Evolutionary conservation across 176 grass and related monocot species (phyloP), one percentile per base, ranked within the genome.

Genomic region (Phragmites australis): DNA sequence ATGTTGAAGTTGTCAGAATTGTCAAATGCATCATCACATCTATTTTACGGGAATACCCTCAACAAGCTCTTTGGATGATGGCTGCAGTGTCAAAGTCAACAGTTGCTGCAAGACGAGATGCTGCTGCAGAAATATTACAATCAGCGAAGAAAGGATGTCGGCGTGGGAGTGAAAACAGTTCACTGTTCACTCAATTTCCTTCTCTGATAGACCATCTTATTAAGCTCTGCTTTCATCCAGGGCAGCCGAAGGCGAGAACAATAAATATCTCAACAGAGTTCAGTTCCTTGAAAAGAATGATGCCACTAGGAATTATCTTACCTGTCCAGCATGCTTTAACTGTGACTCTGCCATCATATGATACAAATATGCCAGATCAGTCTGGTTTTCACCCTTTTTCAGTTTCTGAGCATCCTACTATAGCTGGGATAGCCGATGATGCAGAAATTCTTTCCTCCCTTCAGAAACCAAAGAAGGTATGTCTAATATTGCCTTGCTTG

Each of bases 31-130:
- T 94, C 57, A 82, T 98, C 74, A 94, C 61, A 26, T 86, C 81
- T 54, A 76, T 98, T 87, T 81, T 98, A 81, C 90, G 83, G 67
- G 88, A 88, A 58, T 98, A 94, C 66, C 92, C 96, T 83, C 96
- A 98, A 68, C 96, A 98, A 74, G 92, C 86, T 74, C 92, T 94
- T 59, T 98, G 96, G 96, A 98, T 94, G 96, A 98, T 98, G 96
- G 96, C 96, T 68, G 96, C 92, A 26, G 96, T 94, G 25, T 98
- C 92, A 45, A 98, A 98, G 65, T 98, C 96, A 30, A 88, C 92
- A 53, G 88, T 98, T 85, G 56, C 84, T 83, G 86, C 88, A 55
- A 88, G 95, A 77, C 71, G 88, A 65, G 92, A 98, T 32, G 95
- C 92, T 63, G 96, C 90, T 75, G 74, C 88, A 60, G 88, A 98